Conservation (phyloP, 192 early-diverging fungal species). For the Allomyces macrogynus region DNA sequence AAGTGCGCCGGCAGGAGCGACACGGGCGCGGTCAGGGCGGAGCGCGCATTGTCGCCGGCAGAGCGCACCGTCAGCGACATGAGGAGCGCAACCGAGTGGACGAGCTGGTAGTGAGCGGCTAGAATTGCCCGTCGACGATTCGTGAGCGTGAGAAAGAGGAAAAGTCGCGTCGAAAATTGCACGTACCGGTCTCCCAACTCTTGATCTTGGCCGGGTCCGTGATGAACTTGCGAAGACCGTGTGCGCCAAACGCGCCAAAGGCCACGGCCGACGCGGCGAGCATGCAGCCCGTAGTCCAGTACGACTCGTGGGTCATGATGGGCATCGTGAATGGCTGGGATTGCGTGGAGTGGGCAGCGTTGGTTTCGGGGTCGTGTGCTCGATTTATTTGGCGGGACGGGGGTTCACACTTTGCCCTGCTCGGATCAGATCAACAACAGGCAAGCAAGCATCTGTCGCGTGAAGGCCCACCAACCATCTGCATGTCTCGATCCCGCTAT, state of each 20-base stretch:
- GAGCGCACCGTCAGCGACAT: constrained; percentile 16
- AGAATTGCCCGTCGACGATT: constrained; percentile 14
- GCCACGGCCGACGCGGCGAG: constrained; percentile 15
- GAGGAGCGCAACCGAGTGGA: constrained; percentile 27
- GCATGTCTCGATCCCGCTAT: no score
- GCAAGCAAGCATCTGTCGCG: no score
- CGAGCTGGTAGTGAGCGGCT: constrained; percentile 29
- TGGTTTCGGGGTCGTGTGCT: no score
- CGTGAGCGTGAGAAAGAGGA: constrained; percentile 4
- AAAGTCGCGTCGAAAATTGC: background rate
- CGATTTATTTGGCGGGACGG: no score
- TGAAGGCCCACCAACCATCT: no score
- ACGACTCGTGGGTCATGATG: background rate
- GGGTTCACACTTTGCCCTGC: no score
- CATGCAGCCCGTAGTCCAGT: background rate
- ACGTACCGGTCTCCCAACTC: constrained; percentile 6
- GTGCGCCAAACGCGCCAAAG: constrained; percentile 25
- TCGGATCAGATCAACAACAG: no score
- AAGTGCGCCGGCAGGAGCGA: constrained; percentile 19
- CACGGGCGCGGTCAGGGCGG: constrained; percentile 8
- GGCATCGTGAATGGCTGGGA: background rate
- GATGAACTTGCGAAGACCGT: constrained; percentile 16
- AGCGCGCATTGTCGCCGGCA: background rate
- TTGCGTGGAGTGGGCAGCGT: no score
- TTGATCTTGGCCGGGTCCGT: constrained; percentile 9